Evolutionary conservation across 2,329 filamentous ascomycete genomes (phyloP).

Genomic region (Alternaria arborescens): DNA sequence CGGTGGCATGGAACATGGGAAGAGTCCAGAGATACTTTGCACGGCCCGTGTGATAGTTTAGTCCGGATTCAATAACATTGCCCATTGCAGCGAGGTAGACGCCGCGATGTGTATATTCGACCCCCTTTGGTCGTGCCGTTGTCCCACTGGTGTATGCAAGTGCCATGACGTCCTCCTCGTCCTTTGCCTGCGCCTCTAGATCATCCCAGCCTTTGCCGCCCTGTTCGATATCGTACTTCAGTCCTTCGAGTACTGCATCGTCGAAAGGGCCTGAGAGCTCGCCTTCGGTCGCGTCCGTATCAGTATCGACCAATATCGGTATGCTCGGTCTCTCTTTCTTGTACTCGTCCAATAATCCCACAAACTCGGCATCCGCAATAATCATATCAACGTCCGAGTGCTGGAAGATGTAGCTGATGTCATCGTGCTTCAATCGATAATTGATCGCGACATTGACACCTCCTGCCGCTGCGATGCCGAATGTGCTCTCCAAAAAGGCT

Average conservation of each 20-base stretch:
- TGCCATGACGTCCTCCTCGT: conserved; percentile 84
- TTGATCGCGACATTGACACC: conserved; percentile 79
- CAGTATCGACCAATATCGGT: conserved; percentile 80
- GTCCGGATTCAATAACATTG: conserved; percentile 87
- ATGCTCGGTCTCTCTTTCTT: conserved; percentile 67
- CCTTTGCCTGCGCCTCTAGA: conserved; percentile 71
- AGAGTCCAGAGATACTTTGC: conserved; percentile 91
- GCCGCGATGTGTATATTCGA: conserved; percentile 88
- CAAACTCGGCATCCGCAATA: conserved; percentile 85
- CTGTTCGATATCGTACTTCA: conserved; percentile 72
- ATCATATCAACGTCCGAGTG: conserved; percentile 88
- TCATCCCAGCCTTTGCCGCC: conserved; percentile 79
- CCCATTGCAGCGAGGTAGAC: conserved; percentile 84
- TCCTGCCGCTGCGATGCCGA: conserved; percentile 83
- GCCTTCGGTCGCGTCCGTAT: conserved; percentile 80
- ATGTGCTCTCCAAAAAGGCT: conserved; percentile 90
- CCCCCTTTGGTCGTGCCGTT: conserved; percentile 89
- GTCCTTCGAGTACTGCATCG: conserved; percentile 80
- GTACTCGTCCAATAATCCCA: conserved; percentile 73
- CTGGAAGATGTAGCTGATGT: conserved; percentile 89
- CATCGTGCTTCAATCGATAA: conserved; percentile 79
- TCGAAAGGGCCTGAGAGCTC: conserved; percentile 82
- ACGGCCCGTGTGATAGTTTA: conserved; percentile 74
- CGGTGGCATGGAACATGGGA: conserved; percentile 79
- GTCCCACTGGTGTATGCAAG: conserved; percentile 95